Percentiles rank a stretch among this genome's conserved stretches.
These are phyloP conservation scores for Hansfordia pulvinata DNA, from an alignment of 2,329 filamentous ascomycete genomes.

Conservation along the genomic window DNA sequence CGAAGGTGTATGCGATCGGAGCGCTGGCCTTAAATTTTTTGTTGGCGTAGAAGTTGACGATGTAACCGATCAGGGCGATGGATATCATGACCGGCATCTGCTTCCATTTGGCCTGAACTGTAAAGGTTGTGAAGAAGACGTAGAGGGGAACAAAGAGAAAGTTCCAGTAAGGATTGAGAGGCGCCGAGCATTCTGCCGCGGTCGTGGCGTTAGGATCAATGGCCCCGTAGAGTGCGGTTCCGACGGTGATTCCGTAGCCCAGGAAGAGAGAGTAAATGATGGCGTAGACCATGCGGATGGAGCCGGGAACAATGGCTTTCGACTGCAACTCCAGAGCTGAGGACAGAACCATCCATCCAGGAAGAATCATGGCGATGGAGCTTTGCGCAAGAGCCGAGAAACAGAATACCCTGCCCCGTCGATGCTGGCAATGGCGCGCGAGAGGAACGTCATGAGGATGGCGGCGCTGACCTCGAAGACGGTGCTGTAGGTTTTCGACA, in stretches of 20 bases:
- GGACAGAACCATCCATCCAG: slow-evolving; percentile 44
- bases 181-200: slow-evolving; percentile 26
- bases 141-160: slow-evolving; percentile 59
- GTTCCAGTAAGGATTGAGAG: slow-evolving; percentile 32
- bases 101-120: slow-evolving; percentile 72
- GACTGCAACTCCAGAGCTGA: slow-evolving; percentile 53
- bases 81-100: slow-evolving; percentile 64
- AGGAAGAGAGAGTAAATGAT: slow-evolving; percentile 60
- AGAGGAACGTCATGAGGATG: slow-evolving; percentile 53
- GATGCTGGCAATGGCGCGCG: slow-evolving; percentile 57
- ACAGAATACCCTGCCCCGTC: slow-evolving; percentile 45
- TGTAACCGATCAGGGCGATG: slow-evolving; percentile 62
- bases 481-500: slow-evolving; percentile 54
- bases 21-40: slow-evolving; percentile 54
- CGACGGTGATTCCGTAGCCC: slow-evolving; percentile 56
- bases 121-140: slow-evolving; percentile 56
- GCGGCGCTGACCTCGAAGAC: slow-evolving; percentile 40
- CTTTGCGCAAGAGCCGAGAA: slow-evolving; percentile 61
- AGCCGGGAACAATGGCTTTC: slow-evolving; percentile 53
- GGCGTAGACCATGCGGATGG: slow-evolving; percentile 58
- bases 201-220: slow-evolving; percentile 29
- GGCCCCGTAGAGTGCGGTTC: slow-evolving; percentile 36
- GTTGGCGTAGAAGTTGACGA: slow-evolving; percentile 61
- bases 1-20: slow-evolving; percentile 66
- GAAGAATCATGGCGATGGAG: slow-evolving; percentile 63